phyloP scores from a whole-genome alignment of 2,329 filamentous ascomycete genomes.

The Apiospora sp. region DNA sequence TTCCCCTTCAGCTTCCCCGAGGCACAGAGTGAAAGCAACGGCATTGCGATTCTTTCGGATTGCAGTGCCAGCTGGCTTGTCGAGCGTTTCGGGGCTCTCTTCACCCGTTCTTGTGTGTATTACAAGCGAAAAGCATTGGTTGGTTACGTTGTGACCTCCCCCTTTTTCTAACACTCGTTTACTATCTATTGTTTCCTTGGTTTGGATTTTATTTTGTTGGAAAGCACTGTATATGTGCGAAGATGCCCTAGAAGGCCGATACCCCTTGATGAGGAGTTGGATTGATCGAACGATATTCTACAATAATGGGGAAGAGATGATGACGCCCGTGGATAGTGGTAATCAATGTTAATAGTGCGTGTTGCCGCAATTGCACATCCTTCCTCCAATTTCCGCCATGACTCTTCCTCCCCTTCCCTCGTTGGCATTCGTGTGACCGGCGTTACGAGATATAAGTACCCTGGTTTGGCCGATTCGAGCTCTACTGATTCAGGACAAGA shows the following conservation, averaged over 20 bases:
- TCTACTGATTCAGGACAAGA: neutral
- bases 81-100: neutral
- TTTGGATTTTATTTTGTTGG: neutral
- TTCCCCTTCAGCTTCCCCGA: neutral
- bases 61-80: neutral
- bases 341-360: slow-evolving; percentile 19
- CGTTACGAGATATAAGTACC: neutral
- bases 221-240: slow-evolving; percentile 6
- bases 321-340: neutral
- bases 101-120: neutral
- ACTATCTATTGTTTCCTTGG: slow-evolving; percentile 16
- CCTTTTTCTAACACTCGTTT: slow-evolving; percentile 17
- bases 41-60: neutral
- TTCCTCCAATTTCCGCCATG: neutral
- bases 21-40: neutral
- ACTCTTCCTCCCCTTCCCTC: no score
- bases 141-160: neutral
- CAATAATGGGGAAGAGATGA: slow-evolving; percentile 5
- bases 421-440: neutral
- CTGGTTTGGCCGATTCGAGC: neutral
- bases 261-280: slow-evolving; percentile 21
- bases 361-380: slow-evolving; percentile 11
- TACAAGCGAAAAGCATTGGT: slow-evolving; percentile 1
- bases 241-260: slow-evolving; percentile 22
- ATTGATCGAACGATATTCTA: neutral